Evolutionary conservation across 2,329 filamentous ascomycete genomes (phyloP), one percentile per base, ranked within the genome.

Genomic region (Penicillium sp.): DNA sequence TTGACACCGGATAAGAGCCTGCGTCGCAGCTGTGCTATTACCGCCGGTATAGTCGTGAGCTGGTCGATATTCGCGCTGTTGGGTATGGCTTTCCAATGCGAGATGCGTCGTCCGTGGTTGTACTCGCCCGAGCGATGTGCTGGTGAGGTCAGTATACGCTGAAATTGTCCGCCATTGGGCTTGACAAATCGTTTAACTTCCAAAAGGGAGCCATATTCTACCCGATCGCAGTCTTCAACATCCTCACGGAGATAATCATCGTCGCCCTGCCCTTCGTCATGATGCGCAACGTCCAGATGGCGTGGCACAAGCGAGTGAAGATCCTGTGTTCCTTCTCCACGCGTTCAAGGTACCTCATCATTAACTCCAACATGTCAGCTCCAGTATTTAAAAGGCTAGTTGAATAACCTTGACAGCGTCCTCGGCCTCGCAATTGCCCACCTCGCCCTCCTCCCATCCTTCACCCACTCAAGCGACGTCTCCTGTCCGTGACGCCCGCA

Each of bases 201-300:
- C 17, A 6, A 38, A 17, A 52, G 68, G 70, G 66, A 19, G 66
- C 56, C 7, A 19, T 71, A 1, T 41, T 66, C 3, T 71, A 71
- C 41, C 63, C 63, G 3, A 61, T 71, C 26, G 54, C 49, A 7
- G 49, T 59, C 13, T 19, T 64, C 21, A 67, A 69, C 31, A 66
- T 71, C 29, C 47, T 68, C 29, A 69, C 61, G 23, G 70, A 72
- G 29, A 52, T 63, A 2, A 35, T 63, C 17, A 60, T 71, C 26
- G 52, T 65, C 23, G 26, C 63, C n/a, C 48, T 61, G 8, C 67
- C 69, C 2, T 70, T 72, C 56, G 53, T 67, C 8, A 70, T 71
- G 65, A 68, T 72, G 62, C 65, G 58, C 15, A 66, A 68, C 47
- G 68, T 73, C 9, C 70, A 71, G 44, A 63, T 72, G 62, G 56